Conservation (phyloP, 192 early-diverging fungal genomes). For the Backusella psychrophila region DNA sequence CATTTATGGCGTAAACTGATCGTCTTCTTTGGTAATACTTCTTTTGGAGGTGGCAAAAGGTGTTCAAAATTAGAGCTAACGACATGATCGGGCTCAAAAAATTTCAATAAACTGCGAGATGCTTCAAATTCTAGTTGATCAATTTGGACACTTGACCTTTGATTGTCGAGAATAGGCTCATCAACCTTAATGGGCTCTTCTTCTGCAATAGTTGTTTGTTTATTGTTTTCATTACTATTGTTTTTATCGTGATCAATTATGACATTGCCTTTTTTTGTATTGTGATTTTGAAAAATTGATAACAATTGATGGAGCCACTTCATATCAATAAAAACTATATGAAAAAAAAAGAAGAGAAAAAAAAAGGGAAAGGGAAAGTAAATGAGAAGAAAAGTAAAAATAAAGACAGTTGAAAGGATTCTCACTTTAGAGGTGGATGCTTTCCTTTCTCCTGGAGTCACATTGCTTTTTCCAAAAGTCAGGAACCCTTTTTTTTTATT, state of each 20-base stretch:
- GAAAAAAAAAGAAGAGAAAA: not conserved
- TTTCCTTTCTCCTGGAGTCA: not conserved
- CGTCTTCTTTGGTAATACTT: not conserved
- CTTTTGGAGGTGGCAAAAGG: not conserved
- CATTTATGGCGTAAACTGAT: constrained; percentile 2
- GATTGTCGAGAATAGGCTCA: not conserved
- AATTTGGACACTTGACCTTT: not conserved
- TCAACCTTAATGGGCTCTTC: not conserved
- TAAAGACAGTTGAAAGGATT: not conserved
- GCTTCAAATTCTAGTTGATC: constrained; percentile 1
- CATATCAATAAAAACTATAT: not conserved
- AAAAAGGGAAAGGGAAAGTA: not conserved
- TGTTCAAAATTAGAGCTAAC: not conserved
- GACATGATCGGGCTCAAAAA: not conserved
- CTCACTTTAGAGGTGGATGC: not conserved
- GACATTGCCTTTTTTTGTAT: not conserved
- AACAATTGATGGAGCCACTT: not conserved
- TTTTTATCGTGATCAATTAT: not conserved
- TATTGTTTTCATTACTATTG: not conserved
- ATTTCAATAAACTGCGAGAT: not conserved
- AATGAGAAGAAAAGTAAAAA: constrained; percentile 1
- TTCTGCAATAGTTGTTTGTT: not conserved
- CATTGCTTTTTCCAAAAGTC: constrained; percentile 1
- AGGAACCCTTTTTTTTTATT: not conserved
- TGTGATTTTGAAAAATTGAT: not conserved